These are phyloP conservation scores for Phyllosticta paracitricarpa DNA, from an alignment of 2,329 filamentous ascomycete species.

Conservation along the genomic window DNA sequence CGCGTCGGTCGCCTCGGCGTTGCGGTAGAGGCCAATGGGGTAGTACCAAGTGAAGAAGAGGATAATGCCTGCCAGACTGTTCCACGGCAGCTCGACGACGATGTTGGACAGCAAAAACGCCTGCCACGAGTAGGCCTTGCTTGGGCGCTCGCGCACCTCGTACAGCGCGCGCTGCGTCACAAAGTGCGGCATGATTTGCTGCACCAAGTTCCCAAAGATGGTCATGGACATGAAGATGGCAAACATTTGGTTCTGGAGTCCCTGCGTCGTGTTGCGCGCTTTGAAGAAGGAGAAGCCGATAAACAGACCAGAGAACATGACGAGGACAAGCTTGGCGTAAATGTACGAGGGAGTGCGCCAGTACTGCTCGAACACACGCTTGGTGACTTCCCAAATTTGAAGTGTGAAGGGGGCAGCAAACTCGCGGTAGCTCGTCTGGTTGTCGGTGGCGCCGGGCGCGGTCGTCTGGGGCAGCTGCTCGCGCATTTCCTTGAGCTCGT, in stretches of 20 bases:
- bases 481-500: constrained; percentile 38
- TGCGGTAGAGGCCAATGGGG: constrained; percentile 61
- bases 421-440: constrained; percentile 56
- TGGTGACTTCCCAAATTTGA: constrained; percentile 58
- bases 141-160: constrained; percentile 72
- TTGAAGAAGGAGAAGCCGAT: constrained; percentile 70
- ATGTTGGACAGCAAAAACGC: constrained; percentile 72
- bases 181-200: constrained; percentile 73
- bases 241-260: constrained; percentile 73
- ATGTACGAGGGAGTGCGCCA: constrained; percentile 87
- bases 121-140: constrained; percentile 72
- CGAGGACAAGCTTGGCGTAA: constrained; percentile 68
- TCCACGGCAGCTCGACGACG: constrained; percentile 71
- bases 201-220: constrained; percentile 64
- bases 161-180: constrained; percentile 67
- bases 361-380: constrained; percentile 81
- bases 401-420: constrained; percentile 66
- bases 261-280: constrained; percentile 58
- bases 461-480: constrained; percentile 27
- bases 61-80: constrained; percentile 57
- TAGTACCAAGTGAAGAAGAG: constrained; percentile 75
- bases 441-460: constrained; percentile 26
- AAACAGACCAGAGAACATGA: constrained; percentile 55
- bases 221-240: constrained; percentile 67
- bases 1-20: constrained; percentile 49